Conservation (phyloP, 768 basidiomycete species). For the Suillus luteus region DNA sequence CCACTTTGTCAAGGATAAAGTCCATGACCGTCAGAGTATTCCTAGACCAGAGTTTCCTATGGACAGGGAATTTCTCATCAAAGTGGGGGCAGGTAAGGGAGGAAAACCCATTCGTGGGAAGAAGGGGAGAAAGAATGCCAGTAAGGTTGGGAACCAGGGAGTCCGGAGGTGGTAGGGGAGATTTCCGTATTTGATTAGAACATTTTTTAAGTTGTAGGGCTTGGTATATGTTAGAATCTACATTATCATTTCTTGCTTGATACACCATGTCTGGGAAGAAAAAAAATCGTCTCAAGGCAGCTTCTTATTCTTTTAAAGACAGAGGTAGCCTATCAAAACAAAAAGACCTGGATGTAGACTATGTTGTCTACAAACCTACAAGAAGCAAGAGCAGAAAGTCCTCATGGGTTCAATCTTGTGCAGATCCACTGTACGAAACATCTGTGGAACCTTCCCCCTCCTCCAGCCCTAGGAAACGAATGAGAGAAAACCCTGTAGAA, state of each 20-base stretch:
- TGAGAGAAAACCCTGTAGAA: neutral
- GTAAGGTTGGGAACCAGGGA: neutral
- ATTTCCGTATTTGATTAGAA: neutral
- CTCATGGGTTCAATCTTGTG: neutral
- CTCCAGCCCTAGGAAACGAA: neutral
- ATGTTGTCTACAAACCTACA: neutral
- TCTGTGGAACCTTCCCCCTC: neutral
- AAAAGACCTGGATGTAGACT: neutral
- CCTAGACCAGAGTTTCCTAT: neutral
- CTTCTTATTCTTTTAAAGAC: neutral
- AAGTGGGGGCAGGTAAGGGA: slow-evolving; percentile 1
- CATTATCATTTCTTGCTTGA: neutral
- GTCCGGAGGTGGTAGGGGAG: neutral
- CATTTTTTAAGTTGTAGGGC: too few species aligned
- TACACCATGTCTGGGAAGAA: neutral
- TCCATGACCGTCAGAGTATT: neutral
- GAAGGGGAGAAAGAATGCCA: neutral
- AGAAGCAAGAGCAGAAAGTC: neutral
- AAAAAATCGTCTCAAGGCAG: neutral
- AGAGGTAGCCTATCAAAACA: neutral
- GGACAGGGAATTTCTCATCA: slow-evolving; percentile 4
- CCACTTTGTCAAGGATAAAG: slow-evolving; percentile 7
- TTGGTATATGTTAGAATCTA: too few species aligned
- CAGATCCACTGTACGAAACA: neutral
- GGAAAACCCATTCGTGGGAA: neutral